phyloP scores from a whole-genome alignment of 345 rosid species.

The Triadica sebifera region DNA sequence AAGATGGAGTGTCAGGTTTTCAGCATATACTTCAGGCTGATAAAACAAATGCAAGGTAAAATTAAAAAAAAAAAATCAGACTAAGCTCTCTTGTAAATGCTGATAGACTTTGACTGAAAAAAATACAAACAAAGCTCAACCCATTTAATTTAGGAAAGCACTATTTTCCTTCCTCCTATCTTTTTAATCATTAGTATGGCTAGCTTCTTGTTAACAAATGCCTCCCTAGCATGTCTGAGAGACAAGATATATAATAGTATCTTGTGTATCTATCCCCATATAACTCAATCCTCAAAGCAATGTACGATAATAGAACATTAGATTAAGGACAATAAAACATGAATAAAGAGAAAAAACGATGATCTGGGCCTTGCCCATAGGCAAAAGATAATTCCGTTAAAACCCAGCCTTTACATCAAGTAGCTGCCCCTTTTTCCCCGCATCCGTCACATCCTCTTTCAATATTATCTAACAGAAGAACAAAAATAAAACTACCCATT shows the following conservation, averaged over 20 bases:
- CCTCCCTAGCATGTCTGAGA: background rate
- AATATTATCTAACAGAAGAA: slow-evolving; percentile 52
- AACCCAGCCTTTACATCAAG: slow-evolving; percentile 85
- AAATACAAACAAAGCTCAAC: background rate
- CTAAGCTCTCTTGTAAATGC: background rate
- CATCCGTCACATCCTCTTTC: slow-evolving; percentile 71
- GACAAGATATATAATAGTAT: background rate
- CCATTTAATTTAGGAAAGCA: background rate
- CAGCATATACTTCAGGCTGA: background rate
- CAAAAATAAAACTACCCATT: slow-evolving; percentile 14
- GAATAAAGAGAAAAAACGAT: background rate
- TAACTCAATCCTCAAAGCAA: slow-evolving; percentile 7
- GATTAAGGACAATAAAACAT: background rate
- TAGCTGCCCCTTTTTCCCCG: slow-evolving; percentile 80
- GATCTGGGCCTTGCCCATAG: slow-evolving; percentile 80
- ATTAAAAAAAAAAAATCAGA: background rate
- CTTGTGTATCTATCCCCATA: background rate
- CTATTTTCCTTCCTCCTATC: background rate
- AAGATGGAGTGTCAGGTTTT: background rate
- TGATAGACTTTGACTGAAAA: background rate
- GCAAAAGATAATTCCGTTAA: slow-evolving; percentile 78
- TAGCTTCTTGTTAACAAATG: background rate
- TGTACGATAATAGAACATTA: background rate
- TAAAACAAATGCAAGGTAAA: background rate
- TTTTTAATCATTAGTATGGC: background rate